Base-by-base conservation (phyloP, 139 green algal genomes). In the Chlorella sorokiniana region DNA sequence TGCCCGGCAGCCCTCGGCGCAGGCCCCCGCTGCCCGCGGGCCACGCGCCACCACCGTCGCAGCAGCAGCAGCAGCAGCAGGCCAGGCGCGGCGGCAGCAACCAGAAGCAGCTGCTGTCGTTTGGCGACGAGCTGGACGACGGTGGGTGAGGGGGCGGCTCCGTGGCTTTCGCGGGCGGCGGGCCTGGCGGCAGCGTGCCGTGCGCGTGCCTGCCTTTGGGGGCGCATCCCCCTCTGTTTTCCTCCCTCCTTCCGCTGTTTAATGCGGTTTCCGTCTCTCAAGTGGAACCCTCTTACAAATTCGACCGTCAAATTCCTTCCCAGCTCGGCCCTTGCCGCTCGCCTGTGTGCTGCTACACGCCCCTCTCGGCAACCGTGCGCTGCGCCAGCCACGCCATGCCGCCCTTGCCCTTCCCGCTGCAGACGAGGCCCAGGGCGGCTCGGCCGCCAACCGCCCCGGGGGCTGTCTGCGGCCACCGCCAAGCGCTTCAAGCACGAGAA, bases 71-170 rank as follows among this genome's bases (percentile, higher is more conserved):
- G 59, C 56, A 29, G 41, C 38, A 3, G 59, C 59, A 62, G 41
- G 40, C 9, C 4, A 27, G 40, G 25, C 18, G 41, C n/a, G 33
- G 31, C n/a, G n/a, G n/a, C n/a, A n/a, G 35, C 59, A 51, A 63
- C 44, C 41, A 82, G 44, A 79, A 72, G 38, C 79, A 84, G 68
- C 52, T 62, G 68, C 69, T 88, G 61, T 86, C 79, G 68, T 88
- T 88, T 61, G 80, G 79, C 25, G 84, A 88, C 22, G 84, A 88
- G 73, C 52, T 88, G 52, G 84, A 83, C 14, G 79, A 88, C 3
- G 83, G 77, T 44, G 41, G 73, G 61, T 59, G 27, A 51, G 33
- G 33, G 27, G 33, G 69, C 44, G 7, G 27, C 29, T 8, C 7
- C 25, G 51, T 71, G 70, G n/a, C 56, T 69, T 25, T 14, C 33